Evolutionary conservation across 2,329 filamentous ascomycete genomes (phyloP), one percentile per base, ranked within the genome.

Genomic region (Botryotinia convoluta): DNA sequence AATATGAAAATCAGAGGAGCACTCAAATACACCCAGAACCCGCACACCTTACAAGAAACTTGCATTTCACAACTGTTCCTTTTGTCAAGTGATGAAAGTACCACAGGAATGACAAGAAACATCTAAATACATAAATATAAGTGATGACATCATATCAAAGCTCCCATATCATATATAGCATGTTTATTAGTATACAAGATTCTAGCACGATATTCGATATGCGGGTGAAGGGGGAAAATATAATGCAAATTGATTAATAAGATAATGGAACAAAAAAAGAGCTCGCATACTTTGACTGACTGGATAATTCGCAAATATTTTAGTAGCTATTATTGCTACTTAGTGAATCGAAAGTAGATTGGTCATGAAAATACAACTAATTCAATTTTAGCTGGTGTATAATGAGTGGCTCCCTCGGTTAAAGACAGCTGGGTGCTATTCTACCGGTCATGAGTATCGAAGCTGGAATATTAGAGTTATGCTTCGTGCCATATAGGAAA

Each of bases 1-100:
- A 4, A 29, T 1, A 2, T 0, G n/a, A 29, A 29, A 18, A 29
- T 3, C 2, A 29, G 12, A 57, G 1, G 2, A 18, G 8, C n/a
- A 18, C n/a, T 9, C 14, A 4, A 29, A 8, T 29, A 57, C 6
- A 3, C 2, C 14, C 3, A 29, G 3, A 2, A 18, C n/a, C 29
- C n/a, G 18, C 3, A 8, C 5, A 57, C 18, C 7, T 18, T 29
- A 54, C 51, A 29, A 1, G 14, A 29, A 8, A 8, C 14, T 8
- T 29, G 3, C 2, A 29, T 29, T 18, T 7, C 18, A 8, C 14
- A 1, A 29, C 7, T 18, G 48, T 8, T 7, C 2, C 2, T 8
- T 54, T 57, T 18, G 14, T 57, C 51, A 18, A 57, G 51, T 29
- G 14, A 29, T 29, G n/a, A 18, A 18, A 57, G n/a, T 18, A 3